phyloP scores from a whole-genome alignment of 345 rosid species.

The Cardamine chenopodiifolia region DNA sequence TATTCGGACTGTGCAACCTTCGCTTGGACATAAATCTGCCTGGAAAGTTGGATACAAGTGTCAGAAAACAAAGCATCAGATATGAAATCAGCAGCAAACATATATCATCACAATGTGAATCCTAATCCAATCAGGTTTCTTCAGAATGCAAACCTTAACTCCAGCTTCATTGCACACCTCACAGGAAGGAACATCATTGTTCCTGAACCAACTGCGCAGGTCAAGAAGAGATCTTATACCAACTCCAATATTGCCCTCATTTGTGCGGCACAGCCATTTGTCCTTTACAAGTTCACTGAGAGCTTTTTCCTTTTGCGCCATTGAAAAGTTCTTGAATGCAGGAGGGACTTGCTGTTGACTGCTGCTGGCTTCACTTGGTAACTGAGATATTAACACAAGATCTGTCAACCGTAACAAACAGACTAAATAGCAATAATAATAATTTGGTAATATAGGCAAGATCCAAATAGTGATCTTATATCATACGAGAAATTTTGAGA shows the following conservation, averaged over 20 bases:
- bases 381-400: constrained; percentile 42
- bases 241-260: constrained; percentile 70
- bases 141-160: constrained; percentile 61
- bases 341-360: constrained; percentile 55
- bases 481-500: neutral
- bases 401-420: constrained; percentile 21
- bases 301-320: constrained; percentile 85
- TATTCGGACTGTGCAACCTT: constrained; percentile 62
- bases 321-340: constrained; percentile 74
- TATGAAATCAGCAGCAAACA: neutral
- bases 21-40: constrained; percentile 76
- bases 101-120: neutral
- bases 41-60: constrained; percentile 35
- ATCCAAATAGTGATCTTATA: neutral
- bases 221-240: constrained; percentile 87
- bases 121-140: neutral
- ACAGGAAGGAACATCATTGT: constrained; percentile 70
- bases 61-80: constrained; percentile 23
- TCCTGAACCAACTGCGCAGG: constrained; percentile 79
- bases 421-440: neutral
- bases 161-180: constrained; percentile 93
- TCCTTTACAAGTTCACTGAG: constrained; percentile 69
- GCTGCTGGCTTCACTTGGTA: constrained; percentile 44
- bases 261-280: constrained; percentile 68
- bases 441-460: neutral